phyloP scores from a whole-genome alignment of 805 yeast species.

The Zygosaccharomyces siamensis region DNA sequence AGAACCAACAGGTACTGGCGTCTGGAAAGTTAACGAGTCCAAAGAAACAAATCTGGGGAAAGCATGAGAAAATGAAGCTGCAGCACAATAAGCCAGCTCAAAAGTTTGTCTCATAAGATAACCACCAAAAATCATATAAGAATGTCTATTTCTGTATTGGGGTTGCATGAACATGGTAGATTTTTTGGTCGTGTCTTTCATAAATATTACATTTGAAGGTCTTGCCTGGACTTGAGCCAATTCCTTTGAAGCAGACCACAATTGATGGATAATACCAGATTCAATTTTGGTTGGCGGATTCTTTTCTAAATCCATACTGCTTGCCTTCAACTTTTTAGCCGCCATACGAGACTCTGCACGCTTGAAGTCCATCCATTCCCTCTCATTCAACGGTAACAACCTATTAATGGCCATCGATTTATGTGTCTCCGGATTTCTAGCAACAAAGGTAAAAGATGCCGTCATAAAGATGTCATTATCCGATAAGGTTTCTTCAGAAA shows the following conservation, averaged over 20 bases:
- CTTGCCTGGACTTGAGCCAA: conserved; percentile 33
- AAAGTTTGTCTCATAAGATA: conserved; percentile 87
- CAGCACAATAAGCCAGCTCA: conserved; percentile 88
- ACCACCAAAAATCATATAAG: conserved; percentile 94
- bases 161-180: conserved; percentile 94
- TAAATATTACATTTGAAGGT: conserved; percentile 53
- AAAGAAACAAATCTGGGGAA: conserved; percentile 85
- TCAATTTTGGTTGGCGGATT: conserved; percentile 77
- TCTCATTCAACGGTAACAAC: conserved; percentile 66
- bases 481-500: conserved; percentile 50
- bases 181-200: conserved; percentile 65
- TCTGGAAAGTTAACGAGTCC: conserved; percentile 86
- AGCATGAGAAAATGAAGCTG: conserved; percentile 81
- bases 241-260: conserved; percentile 57
- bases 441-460: conserved; percentile 93
- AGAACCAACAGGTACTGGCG: conserved; percentile 94
- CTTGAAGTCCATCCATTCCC: conserved; percentile 77
- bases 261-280: conserved; percentile 64
- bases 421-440: conserved; percentile 90
- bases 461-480: conserved; percentile 70
- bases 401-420: conserved; percentile 82
- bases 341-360: conserved; percentile 88
- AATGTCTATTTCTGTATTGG: conserved; percentile 90
- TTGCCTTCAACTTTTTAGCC: conserved; percentile 74
- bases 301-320: conserved; percentile 51